These are phyloP conservation scores for Avena atlantica DNA, from an alignment of 176 grass and related monocot species.

Conservation along the genomic window DNA sequence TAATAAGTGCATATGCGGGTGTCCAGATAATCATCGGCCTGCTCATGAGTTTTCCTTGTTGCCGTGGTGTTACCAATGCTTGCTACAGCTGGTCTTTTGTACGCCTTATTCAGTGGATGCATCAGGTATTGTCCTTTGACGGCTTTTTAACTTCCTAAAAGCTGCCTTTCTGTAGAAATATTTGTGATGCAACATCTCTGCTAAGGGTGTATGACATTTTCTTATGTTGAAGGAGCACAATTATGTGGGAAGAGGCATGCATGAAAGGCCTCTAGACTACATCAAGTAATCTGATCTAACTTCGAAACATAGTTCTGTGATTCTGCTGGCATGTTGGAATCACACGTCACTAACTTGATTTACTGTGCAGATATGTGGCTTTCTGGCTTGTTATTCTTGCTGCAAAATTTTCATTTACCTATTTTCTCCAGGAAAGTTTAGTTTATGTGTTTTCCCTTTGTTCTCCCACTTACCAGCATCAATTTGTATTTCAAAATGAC, in stretches of 20 bases:
- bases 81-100: constrained; percentile 79
- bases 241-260: constrained; percentile 87
- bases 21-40: constrained; percentile 70
- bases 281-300: constrained; percentile 65
- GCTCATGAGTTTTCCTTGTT: constrained; percentile 74
- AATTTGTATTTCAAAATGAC: constrained; percentile 29
- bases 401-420: constrained; percentile 93
- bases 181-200: constrained; percentile 35
- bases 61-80: constrained; percentile 64
- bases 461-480: neutral
- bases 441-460: constrained; percentile 4
- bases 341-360: constrained; percentile 43
- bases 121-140: constrained; percentile 61
- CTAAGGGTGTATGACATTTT: constrained; percentile 41
- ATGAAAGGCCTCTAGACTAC: constrained; percentile 73
- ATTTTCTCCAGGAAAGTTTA: constrained; percentile 94
- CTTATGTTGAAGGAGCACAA: constrained; percentile 75
- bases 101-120: constrained; percentile 85
- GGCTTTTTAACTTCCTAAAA: constrained; percentile 21
- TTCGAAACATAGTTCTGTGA: constrained; percentile 25
- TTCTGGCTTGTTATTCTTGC: constrained; percentile 88
- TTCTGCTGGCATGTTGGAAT: constrained; percentile 36
- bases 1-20: constrained; percentile 71
- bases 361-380: constrained; percentile 66
- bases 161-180: constrained; percentile 28